Evolutionary conservation across 2,329 filamentous ascomycete species (phyloP).

Genomic region (Geosmithia putterillii): DNA sequence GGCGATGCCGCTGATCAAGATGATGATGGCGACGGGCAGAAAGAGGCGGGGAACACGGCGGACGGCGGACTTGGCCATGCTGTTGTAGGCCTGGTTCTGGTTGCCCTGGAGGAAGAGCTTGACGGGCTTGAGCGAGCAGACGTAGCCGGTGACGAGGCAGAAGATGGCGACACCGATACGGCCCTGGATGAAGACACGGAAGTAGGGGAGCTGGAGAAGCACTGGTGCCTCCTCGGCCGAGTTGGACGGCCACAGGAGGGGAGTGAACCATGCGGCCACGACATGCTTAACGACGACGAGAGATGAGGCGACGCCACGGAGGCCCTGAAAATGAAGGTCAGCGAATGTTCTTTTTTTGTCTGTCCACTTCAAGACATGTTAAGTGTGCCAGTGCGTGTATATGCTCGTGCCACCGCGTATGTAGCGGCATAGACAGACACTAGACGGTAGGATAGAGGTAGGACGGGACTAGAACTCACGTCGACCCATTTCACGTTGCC

Average conservation of each 20-base stretch:
- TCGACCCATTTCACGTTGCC: slow-evolving; percentile 48
- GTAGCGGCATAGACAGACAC: neutral
- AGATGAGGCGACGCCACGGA: slow-evolving; percentile 41
- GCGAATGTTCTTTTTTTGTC: neutral
- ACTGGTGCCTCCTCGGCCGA: slow-evolving; percentile 29
- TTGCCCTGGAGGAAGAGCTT: slow-evolving; percentile 40
- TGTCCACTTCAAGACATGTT: neutral
- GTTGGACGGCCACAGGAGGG: slow-evolving; percentile 33
- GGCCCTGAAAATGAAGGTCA: slow-evolving; percentile 24
- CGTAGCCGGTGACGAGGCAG: slow-evolving; percentile 52
- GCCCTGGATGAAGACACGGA: slow-evolving; percentile 47
- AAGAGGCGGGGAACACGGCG: slow-evolving; percentile 45
- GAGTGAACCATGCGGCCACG: slow-evolving; percentile 34
- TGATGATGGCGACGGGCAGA: slow-evolving; percentile 44
- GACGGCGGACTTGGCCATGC: slow-evolving; percentile 44
- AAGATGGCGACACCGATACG: slow-evolving; percentile 56
- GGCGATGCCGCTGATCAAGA: slow-evolving; percentile 25
- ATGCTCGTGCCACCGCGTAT: neutral
- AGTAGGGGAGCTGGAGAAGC: slow-evolving; percentile 43
- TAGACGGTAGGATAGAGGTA: neutral
- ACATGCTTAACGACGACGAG: slow-evolving; percentile 43
- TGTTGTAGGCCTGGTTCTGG: slow-evolving; percentile 36
- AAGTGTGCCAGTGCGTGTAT: neutral
- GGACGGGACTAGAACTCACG: slow-evolving; percentile 30
- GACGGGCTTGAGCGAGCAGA: slow-evolving; percentile 50